phyloP scores from a whole-genome alignment of 176 grass and related monocot genomes.

The Guadua angustifolia region DNA sequence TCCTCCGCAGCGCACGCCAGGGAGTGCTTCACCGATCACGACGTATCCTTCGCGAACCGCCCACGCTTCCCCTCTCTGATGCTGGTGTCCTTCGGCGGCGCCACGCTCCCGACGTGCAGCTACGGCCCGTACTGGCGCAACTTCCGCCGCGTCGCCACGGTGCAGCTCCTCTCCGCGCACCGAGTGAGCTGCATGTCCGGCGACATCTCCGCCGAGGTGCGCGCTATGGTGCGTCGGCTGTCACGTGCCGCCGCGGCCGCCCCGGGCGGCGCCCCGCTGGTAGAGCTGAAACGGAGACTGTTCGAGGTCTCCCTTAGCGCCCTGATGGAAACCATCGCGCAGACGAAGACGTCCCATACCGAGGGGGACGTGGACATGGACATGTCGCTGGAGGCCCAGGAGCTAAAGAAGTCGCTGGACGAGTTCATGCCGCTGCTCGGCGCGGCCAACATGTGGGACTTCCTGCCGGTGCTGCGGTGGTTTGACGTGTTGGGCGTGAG shows the following conservation, averaged over 20 bases:
- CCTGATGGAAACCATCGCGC: slow-evolving; percentile 53
- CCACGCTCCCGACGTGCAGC: slow-evolving; percentile 17
- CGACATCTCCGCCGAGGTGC: slow-evolving; percentile 27
- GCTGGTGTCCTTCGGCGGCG: slow-evolving; percentile 43
- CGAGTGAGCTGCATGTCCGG: slow-evolving; percentile 31
- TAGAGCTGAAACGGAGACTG: slow-evolving; percentile 36
- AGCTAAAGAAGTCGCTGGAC: slow-evolving; percentile 31
- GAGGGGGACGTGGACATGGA: slow-evolving; percentile 17
- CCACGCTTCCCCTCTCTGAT: slow-evolving; percentile 25
- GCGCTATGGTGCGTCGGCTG: slow-evolving; percentile 1
- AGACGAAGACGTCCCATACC: slow-evolving; percentile 13
- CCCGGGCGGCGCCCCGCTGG: not conserved
- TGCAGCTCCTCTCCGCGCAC: slow-evolving; percentile 51
- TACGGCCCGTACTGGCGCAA: slow-evolving; percentile 59
- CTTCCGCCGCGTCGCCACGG: slow-evolving; percentile 58
- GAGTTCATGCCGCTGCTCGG: slow-evolving; percentile 9
- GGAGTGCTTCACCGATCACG: slow-evolving; percentile 67
- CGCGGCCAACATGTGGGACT: slow-evolving; percentile 46
- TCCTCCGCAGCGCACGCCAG: slow-evolving; percentile 41
- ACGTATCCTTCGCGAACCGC: slow-evolving; percentile 64
- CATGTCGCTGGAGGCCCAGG: slow-evolving; percentile 34
- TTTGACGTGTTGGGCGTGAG: slow-evolving; percentile 47
- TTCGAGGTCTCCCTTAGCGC: slow-evolving; percentile 49
- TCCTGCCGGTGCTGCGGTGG: slow-evolving; percentile 56
- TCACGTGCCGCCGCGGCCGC: not conserved